phyloP scores from a whole-genome alignment of 768 basidiomycete genomes.

The Tricholoma matsutake region DNA sequence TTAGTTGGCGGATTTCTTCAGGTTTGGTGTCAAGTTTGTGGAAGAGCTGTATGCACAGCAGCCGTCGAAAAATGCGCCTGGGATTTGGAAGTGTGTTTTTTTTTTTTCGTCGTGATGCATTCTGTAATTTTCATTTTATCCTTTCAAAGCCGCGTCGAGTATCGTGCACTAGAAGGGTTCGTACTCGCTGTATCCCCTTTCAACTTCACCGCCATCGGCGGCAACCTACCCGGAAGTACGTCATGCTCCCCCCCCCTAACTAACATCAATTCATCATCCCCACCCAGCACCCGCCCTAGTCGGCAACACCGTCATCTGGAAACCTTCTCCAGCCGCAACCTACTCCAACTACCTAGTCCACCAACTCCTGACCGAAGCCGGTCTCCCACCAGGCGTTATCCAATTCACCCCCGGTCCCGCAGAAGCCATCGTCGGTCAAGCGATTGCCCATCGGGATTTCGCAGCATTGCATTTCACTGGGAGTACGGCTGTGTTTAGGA shows the following conservation, averaged over 20 bases:
- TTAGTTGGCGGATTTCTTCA: constrained; percentile 87
- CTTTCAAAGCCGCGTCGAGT: constrained; percentile 78
- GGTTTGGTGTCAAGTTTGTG: constrained; percentile 95
- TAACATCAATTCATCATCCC: neutral
- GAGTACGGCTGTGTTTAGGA: constrained; percentile 90
- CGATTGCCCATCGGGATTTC: constrained; percentile 74
- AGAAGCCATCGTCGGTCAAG: constrained; percentile 80
- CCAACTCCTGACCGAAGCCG: constrained; percentile 91
- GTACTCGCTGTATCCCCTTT: constrained; percentile 97
- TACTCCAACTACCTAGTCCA: constrained; percentile 94
- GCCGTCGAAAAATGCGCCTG: constrained; percentile 79
- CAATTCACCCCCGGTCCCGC: constrained; percentile 95
- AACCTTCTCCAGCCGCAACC: constrained; percentile 92
- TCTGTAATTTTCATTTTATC: neutral
- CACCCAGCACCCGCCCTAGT: constrained; percentile 81
- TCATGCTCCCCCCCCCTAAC: neutral
- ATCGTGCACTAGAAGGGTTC: constrained; percentile 97
- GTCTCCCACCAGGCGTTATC: constrained; percentile 90
- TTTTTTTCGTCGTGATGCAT: neutral
- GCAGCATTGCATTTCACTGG: constrained; percentile 96
- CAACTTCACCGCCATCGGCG: constrained; percentile 98
- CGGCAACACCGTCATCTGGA: constrained; percentile 96
- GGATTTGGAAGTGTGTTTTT: constrained; percentile 87
- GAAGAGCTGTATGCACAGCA: constrained; percentile 93
- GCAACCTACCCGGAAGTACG: constrained; percentile 74